phyloP scores from a whole-genome alignment of 2,329 filamentous ascomycete species.

The Ophiostoma quercus region DNA sequence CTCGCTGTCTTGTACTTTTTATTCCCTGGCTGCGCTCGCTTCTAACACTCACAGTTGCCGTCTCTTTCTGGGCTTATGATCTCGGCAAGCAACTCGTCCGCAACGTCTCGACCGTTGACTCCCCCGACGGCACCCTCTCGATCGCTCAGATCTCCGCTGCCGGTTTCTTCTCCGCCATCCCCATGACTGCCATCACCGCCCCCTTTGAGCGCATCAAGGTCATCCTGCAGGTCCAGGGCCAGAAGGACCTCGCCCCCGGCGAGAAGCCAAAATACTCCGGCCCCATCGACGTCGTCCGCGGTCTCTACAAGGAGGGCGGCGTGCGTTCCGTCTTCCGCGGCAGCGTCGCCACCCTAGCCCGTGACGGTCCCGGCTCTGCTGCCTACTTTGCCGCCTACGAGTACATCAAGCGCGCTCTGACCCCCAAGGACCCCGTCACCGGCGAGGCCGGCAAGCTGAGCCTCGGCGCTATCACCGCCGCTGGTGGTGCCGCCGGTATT shows the following conservation, averaged over 20 bases:
- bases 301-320: conserved; percentile 88
- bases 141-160: conserved; percentile 86
- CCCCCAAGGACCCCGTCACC: conserved; percentile 68
- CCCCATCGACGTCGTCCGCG: conserved; percentile 82
- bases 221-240: conserved; percentile 93
- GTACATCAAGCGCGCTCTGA: conserved; percentile 82
- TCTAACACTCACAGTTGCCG: conserved; percentile 49
- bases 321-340: conserved; percentile 90
- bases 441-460: conserved; percentile 69
- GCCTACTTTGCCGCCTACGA: conserved; percentile 98
- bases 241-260: conserved; percentile 76
- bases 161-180: conserved; percentile 95
- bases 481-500: conserved; percentile 84
- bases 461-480: conserved; percentile 74
- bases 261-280: conserved; percentile 90
- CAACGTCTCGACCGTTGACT: conserved; percentile 58
- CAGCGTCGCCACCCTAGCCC: conserved; percentile 80
- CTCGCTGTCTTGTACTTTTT: background rate
- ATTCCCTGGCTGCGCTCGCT: background rate
- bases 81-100: conserved; percentile 85
- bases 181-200: conserved; percentile 97
- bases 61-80: conserved; percentile 83
- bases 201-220: conserved; percentile 99
- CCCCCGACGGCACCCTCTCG: conserved; percentile 64
- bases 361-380: conserved; percentile 87